Evolutionary conservation across 495 filamentous ascomycete genomes (phyloP).

Genomic region (Podospora sp.): DNA sequence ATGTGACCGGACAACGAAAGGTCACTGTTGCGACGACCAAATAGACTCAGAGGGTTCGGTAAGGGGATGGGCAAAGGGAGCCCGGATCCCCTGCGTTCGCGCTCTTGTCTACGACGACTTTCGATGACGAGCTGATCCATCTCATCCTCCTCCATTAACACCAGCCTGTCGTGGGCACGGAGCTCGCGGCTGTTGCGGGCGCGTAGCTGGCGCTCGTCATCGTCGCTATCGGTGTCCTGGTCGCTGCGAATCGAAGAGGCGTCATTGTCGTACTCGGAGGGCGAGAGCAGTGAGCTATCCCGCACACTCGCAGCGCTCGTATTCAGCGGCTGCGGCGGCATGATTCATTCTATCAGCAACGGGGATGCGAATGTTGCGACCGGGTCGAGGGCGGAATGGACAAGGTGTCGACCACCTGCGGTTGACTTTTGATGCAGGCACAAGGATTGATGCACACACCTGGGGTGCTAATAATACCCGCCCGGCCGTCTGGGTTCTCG

Average conservation of each 20-base stretch:
- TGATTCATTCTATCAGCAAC: neutral
- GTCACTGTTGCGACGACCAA: constrained; percentile 41
- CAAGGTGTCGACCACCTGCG: neutral
- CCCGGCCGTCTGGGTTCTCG: neutral
- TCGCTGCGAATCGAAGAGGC: constrained; percentile 67
- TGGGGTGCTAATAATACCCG: neutral
- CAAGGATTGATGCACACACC: neutral
- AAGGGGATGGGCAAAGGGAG: constrained; percentile 48
- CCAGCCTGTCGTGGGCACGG: constrained; percentile 69
- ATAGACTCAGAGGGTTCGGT: constrained; percentile 48
- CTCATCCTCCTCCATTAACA: constrained; percentile 87
- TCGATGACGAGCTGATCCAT: constrained; percentile 71
- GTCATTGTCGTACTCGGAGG: constrained; percentile 67
- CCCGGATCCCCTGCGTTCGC: constrained; percentile 51
- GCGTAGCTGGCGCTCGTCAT: constrained; percentile 66
- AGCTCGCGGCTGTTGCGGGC: constrained; percentile 72
- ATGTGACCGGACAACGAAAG: constrained; percentile 26
- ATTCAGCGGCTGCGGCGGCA: constrained; percentile 35
- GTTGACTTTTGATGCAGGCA: constrained; percentile 3
- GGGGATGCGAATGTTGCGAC: neutral
- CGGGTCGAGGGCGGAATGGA: neutral
- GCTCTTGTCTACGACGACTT: constrained; percentile 50
- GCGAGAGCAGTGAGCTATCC: constrained; percentile 58
- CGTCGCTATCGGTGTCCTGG: constrained; percentile 76
- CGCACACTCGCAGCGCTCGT: constrained; percentile 27